A percentile compares a stretch with the other conserved stretches of the same genome.
These are phyloP conservation scores for Candida nanaspora DNA, from an alignment of 805 yeast species.

Conservation along the genomic window DNA sequence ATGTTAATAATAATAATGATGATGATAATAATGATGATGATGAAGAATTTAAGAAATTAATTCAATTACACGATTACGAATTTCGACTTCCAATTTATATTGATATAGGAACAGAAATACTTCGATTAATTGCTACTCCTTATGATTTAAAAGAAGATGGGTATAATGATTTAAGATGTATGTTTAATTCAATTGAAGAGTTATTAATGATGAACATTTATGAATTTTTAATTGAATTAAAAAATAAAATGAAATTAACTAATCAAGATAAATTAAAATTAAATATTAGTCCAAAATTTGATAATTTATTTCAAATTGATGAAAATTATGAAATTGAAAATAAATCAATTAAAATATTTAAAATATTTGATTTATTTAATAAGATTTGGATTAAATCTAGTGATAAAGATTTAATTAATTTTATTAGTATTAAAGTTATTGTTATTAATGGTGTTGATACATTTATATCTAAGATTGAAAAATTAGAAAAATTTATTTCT, in stretches of 20 bases:
- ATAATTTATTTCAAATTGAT: not conserved
- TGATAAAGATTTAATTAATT: constrained; percentile 16
- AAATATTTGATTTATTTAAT: constrained; percentile 13
- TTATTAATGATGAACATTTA: constrained; percentile 5
- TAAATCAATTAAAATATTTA: constrained; percentile 10
- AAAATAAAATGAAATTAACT: constrained; percentile 13
- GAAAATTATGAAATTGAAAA: not conserved
- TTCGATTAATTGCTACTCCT: constrained; percentile 16
- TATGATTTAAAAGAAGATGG: constrained; percentile 16
- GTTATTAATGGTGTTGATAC: constrained; percentile 11
- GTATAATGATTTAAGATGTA: constrained; percentile 4
- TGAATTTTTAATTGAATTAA: constrained; percentile 6
- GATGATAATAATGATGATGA: no score
- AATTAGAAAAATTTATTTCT: constrained; percentile 3
- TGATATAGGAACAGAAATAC: constrained; percentile 20
- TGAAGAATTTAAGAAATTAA: no score
- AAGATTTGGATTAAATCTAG: constrained; percentile 15
- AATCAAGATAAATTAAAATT: constrained; percentile 18
- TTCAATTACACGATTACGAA: not conserved
- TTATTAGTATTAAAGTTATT: constrained; percentile 13
- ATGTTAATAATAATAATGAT: no score
- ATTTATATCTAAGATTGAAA: constrained; percentile 2
- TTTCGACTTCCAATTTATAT: constrained; percentile 18
- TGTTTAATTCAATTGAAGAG: not conserved
- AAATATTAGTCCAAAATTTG: constrained; percentile 2